Base-by-base conservation (phyloP, 495 filamentous ascomycete species). In the Hamigera avellanea region DNA sequence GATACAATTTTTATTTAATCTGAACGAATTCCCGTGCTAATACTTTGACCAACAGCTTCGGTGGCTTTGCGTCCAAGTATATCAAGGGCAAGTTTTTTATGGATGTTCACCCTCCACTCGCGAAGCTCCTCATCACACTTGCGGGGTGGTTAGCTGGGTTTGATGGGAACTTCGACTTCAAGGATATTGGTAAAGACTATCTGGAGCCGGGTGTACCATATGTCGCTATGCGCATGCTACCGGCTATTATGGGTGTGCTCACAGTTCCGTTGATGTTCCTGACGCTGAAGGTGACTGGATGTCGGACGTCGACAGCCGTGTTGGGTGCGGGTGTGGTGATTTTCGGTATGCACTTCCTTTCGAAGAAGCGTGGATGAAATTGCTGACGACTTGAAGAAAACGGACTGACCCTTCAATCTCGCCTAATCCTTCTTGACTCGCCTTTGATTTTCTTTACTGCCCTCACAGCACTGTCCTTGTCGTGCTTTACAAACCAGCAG, bases 101-200 rank as follows among this genome's bases (percentile, higher is more conserved):
- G 91, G 91, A 98, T 52, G 91, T 98, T 3, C 91, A 98, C 50
- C 91, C 91, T 12, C 91, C 91, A n/a, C 73, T 98, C 7, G 91
- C 91, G 33, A 98, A 98, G 63, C 66, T 98, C 41, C 76, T 98
- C 45, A 82, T 98, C 42, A 94, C 91, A 28, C 76, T 98, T 28
- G 87, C 89, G 43, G 91, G 91, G 34, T 98, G 82, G 81, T 61
- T 95, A 33, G 91, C 88, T 44, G 91, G 93, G 15, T 98, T 95
- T 52, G 73, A 95, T 57, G 91, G 91, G 33, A 70, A 83, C 31
- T 98, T 98, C 42, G 91, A 98, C 55, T 98, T 98, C 69, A 98
- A 98, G 67, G 93, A 98, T 47, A 98, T 98, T 67, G 91, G 91
- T 49, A 95, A 95, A 65, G 91, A 98, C 53, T 98, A 98, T 50